phyloP scores from a whole-genome alignment of 2,329 filamentous ascomycete species.

The Raffaelea albimanens region DNA sequence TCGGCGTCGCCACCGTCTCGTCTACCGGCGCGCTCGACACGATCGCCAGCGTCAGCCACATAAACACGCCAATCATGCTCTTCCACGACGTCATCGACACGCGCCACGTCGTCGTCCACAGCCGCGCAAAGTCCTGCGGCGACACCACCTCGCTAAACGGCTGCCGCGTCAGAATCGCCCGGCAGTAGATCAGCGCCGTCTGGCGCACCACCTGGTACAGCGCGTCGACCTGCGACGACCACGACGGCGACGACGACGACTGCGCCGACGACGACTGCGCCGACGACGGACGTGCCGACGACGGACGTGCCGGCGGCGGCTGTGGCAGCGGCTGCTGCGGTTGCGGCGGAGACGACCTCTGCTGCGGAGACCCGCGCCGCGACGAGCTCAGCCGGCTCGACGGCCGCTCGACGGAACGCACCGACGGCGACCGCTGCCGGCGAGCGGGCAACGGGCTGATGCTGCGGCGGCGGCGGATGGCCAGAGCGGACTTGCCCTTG shows the following conservation, averaged over 20 bases:
- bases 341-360: background rate
- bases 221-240: constrained; percentile 22
- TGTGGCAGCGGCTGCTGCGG: too few relatives aligned
- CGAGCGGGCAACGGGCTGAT: background rate
- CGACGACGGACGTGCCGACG: background rate
- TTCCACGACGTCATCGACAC: constrained; percentile 37
- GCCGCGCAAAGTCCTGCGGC: constrained; percentile 26
- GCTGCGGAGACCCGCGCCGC: background rate
- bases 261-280: background rate
- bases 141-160: constrained; percentile 32
- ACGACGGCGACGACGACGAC: too few relatives aligned
- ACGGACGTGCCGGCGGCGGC: background rate
- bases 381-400: background rate
- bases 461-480: background rate
- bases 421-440: background rate
- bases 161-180: constrained; percentile 30
- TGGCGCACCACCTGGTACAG: constrained; percentile 38
- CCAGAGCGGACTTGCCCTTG: too few relatives aligned
- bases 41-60: constrained; percentile 36
- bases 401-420: background rate
- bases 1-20: constrained; percentile 18
- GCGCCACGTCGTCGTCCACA: constrained; percentile 39
- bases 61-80: constrained; percentile 35
- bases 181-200: constrained; percentile 37
- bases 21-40: constrained; percentile 16